Evolutionary conservation across 176 grass and related monocot species (phyloP), one percentile per base, ranked within the genome.

Genomic region (Coix lacrymajobi): DNA sequence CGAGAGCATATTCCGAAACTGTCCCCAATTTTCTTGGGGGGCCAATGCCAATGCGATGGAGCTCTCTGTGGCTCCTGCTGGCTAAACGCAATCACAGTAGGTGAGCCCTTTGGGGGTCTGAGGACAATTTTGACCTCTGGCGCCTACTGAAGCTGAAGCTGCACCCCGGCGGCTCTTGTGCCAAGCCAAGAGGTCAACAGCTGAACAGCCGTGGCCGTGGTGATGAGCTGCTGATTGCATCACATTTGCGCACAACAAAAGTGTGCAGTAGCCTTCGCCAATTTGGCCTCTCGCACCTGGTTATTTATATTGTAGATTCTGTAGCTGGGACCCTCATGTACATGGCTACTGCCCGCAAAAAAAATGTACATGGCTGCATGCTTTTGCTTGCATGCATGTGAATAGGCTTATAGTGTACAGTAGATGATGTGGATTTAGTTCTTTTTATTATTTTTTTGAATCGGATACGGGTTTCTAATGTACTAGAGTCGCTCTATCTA

Each of bases 121-220:
- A 48, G 45, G 5, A 79, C 58, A 62, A 6, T 4, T 62, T 62
- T 69, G 76, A 26, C 82, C 76, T 57, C 68, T 75, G 30, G 46
- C 9, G 31, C 2, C 36, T 38, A 29, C 60, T 62, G 86, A 79
- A 84, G 54, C 13, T 41, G 52, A n/a, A 57, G n/a, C n/a, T n/a
- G n/a, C 5, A 37, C 56, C n/a, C n/a, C n/a, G 52, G 48, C 70
- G 69, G 70, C 87, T 81, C 81, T 79, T 82, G 48, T 69, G 76
- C 62, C 61, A 70, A 76, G 19, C 77, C 77, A 89, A 88, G 82
- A 70, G 87, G 87, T 80, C 69, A 75, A 64, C 74, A 66, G 8
- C 46, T 60, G 36, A 87, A 76, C 37, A 79, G 36, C 74, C 86
- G 56, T 60, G 56, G n/a, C n/a, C n/a, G n/a, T n/a, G 3, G 33